phyloP scores from a whole-genome alignment of 805 yeast genomes.

The Myxozyma udenii region DNA sequence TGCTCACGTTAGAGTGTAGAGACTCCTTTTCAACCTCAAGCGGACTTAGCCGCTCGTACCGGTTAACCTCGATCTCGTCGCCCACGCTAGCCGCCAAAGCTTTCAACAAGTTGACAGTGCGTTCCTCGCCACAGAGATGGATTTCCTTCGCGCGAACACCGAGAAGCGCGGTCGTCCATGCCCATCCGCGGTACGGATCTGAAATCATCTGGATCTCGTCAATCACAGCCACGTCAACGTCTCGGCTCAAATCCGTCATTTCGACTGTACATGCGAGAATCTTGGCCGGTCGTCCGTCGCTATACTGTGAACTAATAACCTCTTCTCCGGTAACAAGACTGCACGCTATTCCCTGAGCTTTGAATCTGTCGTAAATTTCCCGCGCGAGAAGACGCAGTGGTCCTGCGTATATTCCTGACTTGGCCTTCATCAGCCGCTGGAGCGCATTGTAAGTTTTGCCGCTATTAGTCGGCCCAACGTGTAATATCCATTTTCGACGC shows the following conservation, averaged over 20 bases:
- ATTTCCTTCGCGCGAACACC: conserved; percentile 84
- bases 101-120: conserved; percentile 67
- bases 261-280: conserved; percentile 88
- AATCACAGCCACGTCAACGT: conserved; percentile 81
- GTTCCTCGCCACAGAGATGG: conserved; percentile 91
- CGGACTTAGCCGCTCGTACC: conserved; percentile 72
- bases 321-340: conserved; percentile 96
- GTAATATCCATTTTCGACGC: conserved; percentile 79
- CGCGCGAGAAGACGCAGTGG: conserved; percentile 88
- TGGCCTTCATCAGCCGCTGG: conserved; percentile 58
- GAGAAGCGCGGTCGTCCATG: conserved; percentile 88
- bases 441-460: conserved; percentile 91
- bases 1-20: conserved; percentile 38
- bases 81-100: conserved; percentile 67
- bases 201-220: conserved; percentile 97
- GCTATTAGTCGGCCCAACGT: conserved; percentile 95
- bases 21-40: conserved; percentile 51
- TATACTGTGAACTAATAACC: conserved; percentile 66
- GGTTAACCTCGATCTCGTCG: conserved; percentile 68
- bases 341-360: conserved; percentile 62
- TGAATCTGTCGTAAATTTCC: conserved; percentile 83
- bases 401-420: conserved; percentile 88
- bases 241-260: conserved; percentile 70
- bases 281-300: conserved; percentile 64
- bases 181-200: conserved; percentile 77